Percentiles rank a stretch among this genome's conserved stretches.
Evolutionary conservation across 164 flowering plant species (phyloP).

Genomic region (Amborella trichopoda): DNA sequence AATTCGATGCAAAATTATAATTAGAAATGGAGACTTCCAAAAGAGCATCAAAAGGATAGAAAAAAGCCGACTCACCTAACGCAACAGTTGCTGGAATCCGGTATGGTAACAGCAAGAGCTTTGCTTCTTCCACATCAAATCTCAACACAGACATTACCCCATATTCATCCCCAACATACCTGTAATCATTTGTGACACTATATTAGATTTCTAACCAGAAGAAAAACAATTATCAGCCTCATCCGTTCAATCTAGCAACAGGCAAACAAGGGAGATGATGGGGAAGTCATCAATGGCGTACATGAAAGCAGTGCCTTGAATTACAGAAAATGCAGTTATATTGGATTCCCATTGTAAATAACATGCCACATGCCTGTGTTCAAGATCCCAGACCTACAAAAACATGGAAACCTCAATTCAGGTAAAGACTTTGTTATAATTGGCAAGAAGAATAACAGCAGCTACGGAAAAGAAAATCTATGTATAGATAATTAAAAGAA

Average conservation of each 20-base stretch:
- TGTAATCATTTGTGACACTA: conserved; percentile 10
- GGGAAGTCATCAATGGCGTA: conserved; percentile 17
- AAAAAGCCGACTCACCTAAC: conserved; percentile 22
- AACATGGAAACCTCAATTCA: too few relatives aligned
- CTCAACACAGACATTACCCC: conserved; percentile 61
- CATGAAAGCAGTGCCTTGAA: conserved; percentile 64
- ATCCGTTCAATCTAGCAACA: too few relatives aligned
- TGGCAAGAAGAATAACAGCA: too few relatives aligned
- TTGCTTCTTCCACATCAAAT: conserved; percentile 38
- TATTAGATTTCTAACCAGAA: not conserved
- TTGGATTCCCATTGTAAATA: conserved; percentile 67
- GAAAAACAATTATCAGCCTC: too few relatives aligned
- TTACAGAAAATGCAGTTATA: conserved; percentile 70
- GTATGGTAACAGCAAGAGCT: conserved; percentile 49
- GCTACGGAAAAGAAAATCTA: too few relatives aligned
- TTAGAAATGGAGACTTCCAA: too few relatives aligned
- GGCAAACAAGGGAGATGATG: not conserved
- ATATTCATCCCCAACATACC: conserved; percentile 78
- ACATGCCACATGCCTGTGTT: conserved; percentile 33
- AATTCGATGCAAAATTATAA: too few relatives aligned
- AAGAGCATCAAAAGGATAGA: not conserved
- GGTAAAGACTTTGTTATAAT: too few relatives aligned
- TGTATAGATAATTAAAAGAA: too few relatives aligned
- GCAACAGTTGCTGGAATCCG: conserved; percentile 36
- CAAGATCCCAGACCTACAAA: conserved; percentile 79